These are phyloP conservation scores for Fraxinus paxiana DNA, from an alignment of 305 asterid genomes.

Conservation along the genomic window DNA sequence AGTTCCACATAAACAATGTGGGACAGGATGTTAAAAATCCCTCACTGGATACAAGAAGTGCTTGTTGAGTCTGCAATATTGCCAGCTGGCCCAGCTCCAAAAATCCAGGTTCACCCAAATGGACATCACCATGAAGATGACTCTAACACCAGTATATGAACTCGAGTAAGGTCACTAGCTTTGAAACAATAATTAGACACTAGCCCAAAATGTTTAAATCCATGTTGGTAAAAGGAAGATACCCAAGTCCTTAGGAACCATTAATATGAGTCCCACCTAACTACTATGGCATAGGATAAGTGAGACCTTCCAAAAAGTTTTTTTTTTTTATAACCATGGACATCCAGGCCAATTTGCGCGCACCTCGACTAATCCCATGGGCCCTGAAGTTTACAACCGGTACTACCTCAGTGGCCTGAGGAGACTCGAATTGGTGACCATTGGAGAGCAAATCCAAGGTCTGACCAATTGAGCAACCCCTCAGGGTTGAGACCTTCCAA, in stretches of 20 bases:
- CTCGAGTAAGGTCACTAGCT: not conserved
- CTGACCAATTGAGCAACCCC: too few species aligned
- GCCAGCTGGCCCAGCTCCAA: not conserved
- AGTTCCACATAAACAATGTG: not conserved
- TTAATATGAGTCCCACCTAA: not conserved
- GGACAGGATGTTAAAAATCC: not conserved
- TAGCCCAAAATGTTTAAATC: not conserved
- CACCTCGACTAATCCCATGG: too few species aligned
- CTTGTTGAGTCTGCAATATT: not conserved
- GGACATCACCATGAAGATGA: not conserved
- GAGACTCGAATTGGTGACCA: too few species aligned
- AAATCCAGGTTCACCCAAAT: not conserved
- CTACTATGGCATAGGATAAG: not conserved
- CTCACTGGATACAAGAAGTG: not conserved
- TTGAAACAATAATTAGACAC: not conserved
- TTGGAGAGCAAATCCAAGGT: too few species aligned
- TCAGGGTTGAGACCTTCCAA: not conserved
- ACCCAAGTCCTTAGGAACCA: not conserved
- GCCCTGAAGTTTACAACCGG: too few species aligned
- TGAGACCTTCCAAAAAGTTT: not conserved
- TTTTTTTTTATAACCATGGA: too few species aligned
- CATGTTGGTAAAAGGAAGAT: not conserved
- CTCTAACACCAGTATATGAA: not conserved
- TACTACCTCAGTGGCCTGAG: too few species aligned
- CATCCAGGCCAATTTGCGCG: too few species aligned